These are phyloP conservation scores for Lachancea mirantina DNA, from an alignment of 805 yeast species.

Conservation along the genomic window DNA sequence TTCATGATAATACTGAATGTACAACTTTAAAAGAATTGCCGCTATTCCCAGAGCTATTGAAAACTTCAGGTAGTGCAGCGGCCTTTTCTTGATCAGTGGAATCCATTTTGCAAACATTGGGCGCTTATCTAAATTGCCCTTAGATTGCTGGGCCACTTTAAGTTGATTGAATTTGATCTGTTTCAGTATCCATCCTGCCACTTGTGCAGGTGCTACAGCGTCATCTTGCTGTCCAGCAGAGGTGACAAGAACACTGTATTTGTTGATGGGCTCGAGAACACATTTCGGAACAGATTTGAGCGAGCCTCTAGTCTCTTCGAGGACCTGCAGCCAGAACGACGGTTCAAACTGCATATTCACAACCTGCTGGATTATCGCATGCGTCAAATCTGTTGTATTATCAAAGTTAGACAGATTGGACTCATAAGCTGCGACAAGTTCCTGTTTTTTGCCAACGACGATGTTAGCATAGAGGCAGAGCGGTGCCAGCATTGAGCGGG, in stretches of 20 bases:
- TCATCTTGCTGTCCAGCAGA: conserved; percentile 16
- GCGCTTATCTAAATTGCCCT: not conserved
- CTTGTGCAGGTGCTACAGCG: conserved; percentile 1
- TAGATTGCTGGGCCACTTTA: conserved; percentile 7
- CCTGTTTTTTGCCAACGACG: conserved; percentile 39
- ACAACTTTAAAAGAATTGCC: conserved; percentile 7
- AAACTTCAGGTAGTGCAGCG: conserved; percentile 1
- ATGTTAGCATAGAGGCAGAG: conserved; percentile 58
- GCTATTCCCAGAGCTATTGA: conserved; percentile 6
- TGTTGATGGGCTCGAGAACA: conserved; percentile 14
- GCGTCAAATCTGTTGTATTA: conserved; percentile 29
- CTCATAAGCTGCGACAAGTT: conserved; percentile 32
- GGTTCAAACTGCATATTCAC: conserved; percentile 18
- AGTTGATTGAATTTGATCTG: conserved; percentile 16
- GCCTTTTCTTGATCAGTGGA: conserved; percentile 1
- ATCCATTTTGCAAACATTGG: conserved; percentile 3
- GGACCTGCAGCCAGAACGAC: conserved; percentile 16
- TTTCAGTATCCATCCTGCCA: conserved; percentile 11
- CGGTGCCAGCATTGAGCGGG: conserved; percentile 46
- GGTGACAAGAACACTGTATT: conserved; percentile 26
- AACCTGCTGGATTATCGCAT: conserved; percentile 38
- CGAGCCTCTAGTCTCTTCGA: conserved; percentile 11
- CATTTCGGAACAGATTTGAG: conserved; percentile 5
- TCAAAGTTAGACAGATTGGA: conserved; percentile 21
- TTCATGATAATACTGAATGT: conserved; percentile 4